Evolutionary conservation across 1,284 basidiomycete genomes (phyloP).

Genomic region (Trichosporon inkin): DNA sequence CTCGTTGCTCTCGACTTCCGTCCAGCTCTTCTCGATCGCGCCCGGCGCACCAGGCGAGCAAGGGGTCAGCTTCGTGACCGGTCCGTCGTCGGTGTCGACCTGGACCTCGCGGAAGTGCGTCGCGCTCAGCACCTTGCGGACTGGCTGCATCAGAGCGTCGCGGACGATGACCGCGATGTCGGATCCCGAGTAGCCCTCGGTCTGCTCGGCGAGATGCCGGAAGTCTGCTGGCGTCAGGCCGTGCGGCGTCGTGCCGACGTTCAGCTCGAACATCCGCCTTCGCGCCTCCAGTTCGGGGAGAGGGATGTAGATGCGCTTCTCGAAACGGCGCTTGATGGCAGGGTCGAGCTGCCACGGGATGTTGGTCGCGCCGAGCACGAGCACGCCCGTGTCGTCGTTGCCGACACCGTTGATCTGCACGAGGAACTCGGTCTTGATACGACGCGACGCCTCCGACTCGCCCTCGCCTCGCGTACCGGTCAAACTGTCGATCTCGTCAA

Average conservation of each 20-base stretch:
- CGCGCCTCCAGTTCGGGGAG: conserved; percentile 92
- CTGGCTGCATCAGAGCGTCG: conserved; percentile 97
- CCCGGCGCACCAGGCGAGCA: conserved; percentile 89
- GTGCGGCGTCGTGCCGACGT: conserved; percentile 90
- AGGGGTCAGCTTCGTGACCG: conserved; percentile 69
- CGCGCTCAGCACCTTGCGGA: conserved; percentile 90
- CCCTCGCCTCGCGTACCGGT: conserved; percentile 92
- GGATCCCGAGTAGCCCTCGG: conserved; percentile 92
- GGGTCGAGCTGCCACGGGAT: conserved; percentile 97
- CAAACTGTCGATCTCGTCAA: conserved; percentile 96
- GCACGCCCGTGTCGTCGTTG: conserved; percentile 91
- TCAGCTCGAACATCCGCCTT: conserved; percentile 92
- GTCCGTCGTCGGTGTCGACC: conserved; percentile 48
- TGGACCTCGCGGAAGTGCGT: conserved; percentile 79
- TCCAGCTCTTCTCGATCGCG: conserved; percentile 87
- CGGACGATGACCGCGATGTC: conserved; percentile 94
- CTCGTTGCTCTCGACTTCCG: conserved; percentile 85
- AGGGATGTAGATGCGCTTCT: conserved; percentile 97
- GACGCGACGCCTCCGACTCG: conserved; percentile 88
- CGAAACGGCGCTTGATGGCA: conserved; percentile 95
- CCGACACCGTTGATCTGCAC: conserved; percentile 96
- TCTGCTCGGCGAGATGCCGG: conserved; percentile 72
- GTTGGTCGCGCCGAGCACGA: conserved; percentile 98
- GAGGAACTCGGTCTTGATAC: conserved; percentile 98
- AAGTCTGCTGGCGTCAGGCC: conserved; percentile 75